Conservation (phyloP, 805 yeast species). For the Saccharomycopsis vini region DNA sequence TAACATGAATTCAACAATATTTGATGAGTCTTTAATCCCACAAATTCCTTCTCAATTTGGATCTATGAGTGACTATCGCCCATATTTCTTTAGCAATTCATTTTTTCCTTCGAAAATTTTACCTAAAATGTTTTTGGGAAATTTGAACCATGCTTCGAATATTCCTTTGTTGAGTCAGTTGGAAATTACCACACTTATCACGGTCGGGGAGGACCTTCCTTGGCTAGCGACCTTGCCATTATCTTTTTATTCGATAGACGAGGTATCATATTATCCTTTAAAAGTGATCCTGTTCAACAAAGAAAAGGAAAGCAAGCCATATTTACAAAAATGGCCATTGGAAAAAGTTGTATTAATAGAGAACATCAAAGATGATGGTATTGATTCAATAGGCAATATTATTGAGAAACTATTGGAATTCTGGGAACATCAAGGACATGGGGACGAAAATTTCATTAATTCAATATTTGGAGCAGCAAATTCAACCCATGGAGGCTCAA, state of each 20-base stretch:
- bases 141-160: slow-evolving; percentile 71
- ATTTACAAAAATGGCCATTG: neutral
- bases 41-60: too few relatives aligned
- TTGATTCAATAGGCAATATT: slow-evolving; percentile 70
- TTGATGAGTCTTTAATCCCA: too few relatives aligned
- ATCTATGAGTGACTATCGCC: too few relatives aligned
- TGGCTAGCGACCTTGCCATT: slow-evolving; percentile 41
- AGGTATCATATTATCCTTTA: too few relatives aligned
- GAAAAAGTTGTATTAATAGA: slow-evolving; percentile 40
- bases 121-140: slow-evolving; percentile 79
- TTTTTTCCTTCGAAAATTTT: slow-evolving; percentile 69
- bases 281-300: too few relatives aligned
- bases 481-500: slow-evolving; percentile 21
- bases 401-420: too few relatives aligned
- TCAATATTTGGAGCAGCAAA: too few relatives aligned
- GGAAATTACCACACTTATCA: slow-evolving; percentile 65
- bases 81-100: too few relatives aligned
- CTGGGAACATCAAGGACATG: too few relatives aligned
- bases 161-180: slow-evolving; percentile 51
- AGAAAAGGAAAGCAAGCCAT: neutral
- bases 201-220: slow-evolving; percentile 73
- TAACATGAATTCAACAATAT: too few relatives aligned
- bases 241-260: neutral
- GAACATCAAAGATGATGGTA: slow-evolving; percentile 85
- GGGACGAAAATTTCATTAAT: too few relatives aligned